These are phyloP conservation scores for Fusarium globosum DNA, from an alignment of 2,329 filamentous ascomycete species.

Conservation along the genomic window DNA sequence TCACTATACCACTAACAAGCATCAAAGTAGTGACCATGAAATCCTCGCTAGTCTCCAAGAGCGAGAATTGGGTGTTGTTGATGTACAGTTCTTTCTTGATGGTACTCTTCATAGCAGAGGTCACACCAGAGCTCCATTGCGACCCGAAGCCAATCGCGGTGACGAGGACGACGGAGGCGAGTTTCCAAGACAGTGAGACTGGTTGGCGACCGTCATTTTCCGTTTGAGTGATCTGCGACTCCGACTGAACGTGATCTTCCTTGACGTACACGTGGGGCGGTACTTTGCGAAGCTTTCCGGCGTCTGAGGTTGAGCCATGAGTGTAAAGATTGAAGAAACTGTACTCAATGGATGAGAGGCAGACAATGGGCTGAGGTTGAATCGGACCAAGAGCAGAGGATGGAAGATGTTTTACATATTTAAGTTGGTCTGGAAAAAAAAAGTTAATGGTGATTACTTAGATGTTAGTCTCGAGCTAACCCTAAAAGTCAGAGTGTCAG, in stretches of 20 bases:
- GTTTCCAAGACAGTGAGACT: conserved; percentile 30
- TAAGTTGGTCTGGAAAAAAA: not conserved
- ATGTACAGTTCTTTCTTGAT: conserved; percentile 69
- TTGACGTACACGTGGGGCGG: not conserved
- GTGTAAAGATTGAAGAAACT: not conserved
- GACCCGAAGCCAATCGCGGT: conserved; percentile 67
- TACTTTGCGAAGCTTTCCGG: not conserved
- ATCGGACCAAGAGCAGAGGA: not conserved
- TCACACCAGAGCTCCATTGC: conserved; percentile 67
- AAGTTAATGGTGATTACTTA: not conserved
- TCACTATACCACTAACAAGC: conserved; percentile 63
- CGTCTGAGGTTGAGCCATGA: not conserved
- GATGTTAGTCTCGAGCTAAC: not conserved
- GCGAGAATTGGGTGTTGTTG: conserved; percentile 67
- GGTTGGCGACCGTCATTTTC: not conserved
- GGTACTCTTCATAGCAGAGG: conserved; percentile 69
- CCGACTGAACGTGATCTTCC: not conserved
- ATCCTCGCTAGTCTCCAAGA: conserved; percentile 68
- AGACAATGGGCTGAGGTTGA: too few relatives aligned
- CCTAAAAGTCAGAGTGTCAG: not conserved
- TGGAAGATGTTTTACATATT: not conserved
- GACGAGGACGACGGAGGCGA: conserved; percentile 57
- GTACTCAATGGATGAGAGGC: not conserved
- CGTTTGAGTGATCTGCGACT: not conserved
- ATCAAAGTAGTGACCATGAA: conserved; percentile 70